Evolutionary conservation across 768 basidiomycete species (phyloP).

Genomic region (Mycena capillaripes): DNA sequence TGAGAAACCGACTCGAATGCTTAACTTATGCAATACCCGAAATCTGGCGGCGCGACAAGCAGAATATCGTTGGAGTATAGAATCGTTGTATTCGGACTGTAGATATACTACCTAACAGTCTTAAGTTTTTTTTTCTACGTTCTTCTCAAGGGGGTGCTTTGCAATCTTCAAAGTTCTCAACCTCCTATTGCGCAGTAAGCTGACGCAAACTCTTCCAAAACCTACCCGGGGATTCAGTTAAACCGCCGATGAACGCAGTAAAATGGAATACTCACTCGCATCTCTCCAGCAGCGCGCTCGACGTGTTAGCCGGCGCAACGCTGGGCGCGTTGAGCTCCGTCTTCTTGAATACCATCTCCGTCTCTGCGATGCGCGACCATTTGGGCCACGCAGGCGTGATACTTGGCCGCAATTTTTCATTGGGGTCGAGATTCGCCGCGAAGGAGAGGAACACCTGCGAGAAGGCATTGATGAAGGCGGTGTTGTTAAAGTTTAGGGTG

Average conservation of each 20-base stretch:
- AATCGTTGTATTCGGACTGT: too few relatives aligned
- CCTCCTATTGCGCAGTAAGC: not conserved
- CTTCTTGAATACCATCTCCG: conserved; percentile 46
- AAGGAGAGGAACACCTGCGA: conserved; percentile 40
- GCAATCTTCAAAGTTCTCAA: too few relatives aligned
- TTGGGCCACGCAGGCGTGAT: conserved; percentile 32
- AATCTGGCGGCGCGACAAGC: too few relatives aligned
- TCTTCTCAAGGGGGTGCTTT: too few relatives aligned
- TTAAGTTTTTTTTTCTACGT: too few relatives aligned
- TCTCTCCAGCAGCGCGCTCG: conserved; percentile 34
- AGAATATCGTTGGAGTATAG: too few relatives aligned
- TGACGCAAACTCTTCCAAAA: not conserved
- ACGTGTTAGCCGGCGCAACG: conserved; percentile 27
- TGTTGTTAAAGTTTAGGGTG: conserved; percentile 13
- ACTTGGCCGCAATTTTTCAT: conserved; percentile 37
- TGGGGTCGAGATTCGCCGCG: conserved; percentile 35
- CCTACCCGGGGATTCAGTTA: not conserved
- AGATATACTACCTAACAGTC: too few relatives aligned
- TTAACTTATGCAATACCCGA: too few relatives aligned
- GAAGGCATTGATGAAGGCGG: conserved; percentile 45
- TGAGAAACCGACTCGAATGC: too few relatives aligned
- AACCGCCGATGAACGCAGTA: not conserved
- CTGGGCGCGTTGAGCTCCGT: conserved; percentile 9
- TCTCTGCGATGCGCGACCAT: conserved; percentile 2
- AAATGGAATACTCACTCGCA: conserved; percentile 35